Evolutionary conservation across 2,329 filamentous ascomycete genomes (phyloP).

Genomic region (Incumbomyces lentus): DNA sequence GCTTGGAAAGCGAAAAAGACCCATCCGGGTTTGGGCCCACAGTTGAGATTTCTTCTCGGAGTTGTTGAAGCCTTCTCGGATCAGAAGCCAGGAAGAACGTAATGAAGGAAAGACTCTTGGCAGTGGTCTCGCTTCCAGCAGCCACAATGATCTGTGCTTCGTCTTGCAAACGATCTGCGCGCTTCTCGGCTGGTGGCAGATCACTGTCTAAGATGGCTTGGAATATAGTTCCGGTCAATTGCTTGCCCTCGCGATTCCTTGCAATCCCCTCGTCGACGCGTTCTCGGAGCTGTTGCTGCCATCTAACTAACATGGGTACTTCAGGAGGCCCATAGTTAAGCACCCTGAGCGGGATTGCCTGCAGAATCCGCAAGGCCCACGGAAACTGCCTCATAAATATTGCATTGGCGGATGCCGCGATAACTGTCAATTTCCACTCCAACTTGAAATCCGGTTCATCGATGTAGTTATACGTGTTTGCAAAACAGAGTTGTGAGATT

Average conservation of each 20-base stretch:
- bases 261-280: constrained; percentile 8
- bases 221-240: constrained; percentile 21
- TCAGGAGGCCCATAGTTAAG: background rate
- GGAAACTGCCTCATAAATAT: constrained; percentile 4
- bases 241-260: constrained; percentile 9
- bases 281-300: constrained; percentile 3
- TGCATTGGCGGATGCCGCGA: constrained; percentile 12
- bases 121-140: constrained; percentile 27
- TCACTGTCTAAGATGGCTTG: constrained; percentile 20
- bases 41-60: constrained; percentile 10
- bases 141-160: constrained; percentile 25
- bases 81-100: constrained; percentile 24
- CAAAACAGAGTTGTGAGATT: constrained; percentile 1
- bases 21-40: background rate
- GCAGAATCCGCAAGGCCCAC: background rate
- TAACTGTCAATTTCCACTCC: constrained; percentile 10
- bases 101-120: constrained; percentile 20
- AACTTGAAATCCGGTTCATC: background rate
- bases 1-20: constrained; percentile 10
- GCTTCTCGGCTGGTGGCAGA: constrained; percentile 24
- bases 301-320: constrained; percentile 4
- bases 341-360: background rate
- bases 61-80: constrained; percentile 4
- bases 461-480: background rate
- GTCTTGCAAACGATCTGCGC: constrained; percentile 21